A percentile compares a stretch with the other conserved stretches of the same genome.
Evolutionary conservation across 345 rosid species (phyloP).

Genomic region (Salix dunnii): DNA sequence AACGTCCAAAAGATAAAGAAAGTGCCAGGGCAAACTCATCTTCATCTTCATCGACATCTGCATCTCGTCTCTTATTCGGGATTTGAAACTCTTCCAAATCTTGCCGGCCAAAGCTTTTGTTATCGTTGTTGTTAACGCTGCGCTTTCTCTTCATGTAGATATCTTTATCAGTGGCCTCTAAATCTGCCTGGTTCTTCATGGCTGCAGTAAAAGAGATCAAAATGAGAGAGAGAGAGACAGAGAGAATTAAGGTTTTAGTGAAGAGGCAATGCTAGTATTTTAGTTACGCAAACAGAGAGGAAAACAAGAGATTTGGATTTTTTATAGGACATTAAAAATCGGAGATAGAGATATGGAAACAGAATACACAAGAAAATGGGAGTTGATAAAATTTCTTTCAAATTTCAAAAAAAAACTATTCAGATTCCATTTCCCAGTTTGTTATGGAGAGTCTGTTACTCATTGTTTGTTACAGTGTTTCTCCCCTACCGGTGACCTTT

Average conservation of each 20-base stretch:
- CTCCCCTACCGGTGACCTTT: neutral
- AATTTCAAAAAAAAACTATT: neutral
- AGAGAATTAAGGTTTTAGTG: neutral
- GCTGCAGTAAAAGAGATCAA: neutral
- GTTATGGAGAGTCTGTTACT: too few species aligned
- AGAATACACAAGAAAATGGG: neutral
- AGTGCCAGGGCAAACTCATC: conserved; percentile 16
- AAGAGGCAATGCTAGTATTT: neutral
- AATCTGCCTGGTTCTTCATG: neutral
- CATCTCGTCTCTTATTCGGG: neutral
- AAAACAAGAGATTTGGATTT: neutral
- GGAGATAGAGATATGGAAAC: neutral
- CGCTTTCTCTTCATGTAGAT: conserved; percentile 10
- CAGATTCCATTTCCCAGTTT: neutral
- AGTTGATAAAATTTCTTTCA: neutral
- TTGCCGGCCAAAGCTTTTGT: neutral
- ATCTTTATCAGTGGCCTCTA: neutral
- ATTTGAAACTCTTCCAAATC: neutral
- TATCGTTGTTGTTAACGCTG: neutral
- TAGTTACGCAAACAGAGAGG: neutral
- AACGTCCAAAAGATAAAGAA: conserved; percentile 1
- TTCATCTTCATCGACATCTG: neutral
- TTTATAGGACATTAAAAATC: neutral
- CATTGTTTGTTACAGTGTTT: neutral
- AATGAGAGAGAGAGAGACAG: too few species aligned